A percentile compares a stretch with the other conserved stretches of the same genome.
Conservation (phyloP, 2,329 filamentous ascomycete species). For the Septoria petroselini region DNA sequence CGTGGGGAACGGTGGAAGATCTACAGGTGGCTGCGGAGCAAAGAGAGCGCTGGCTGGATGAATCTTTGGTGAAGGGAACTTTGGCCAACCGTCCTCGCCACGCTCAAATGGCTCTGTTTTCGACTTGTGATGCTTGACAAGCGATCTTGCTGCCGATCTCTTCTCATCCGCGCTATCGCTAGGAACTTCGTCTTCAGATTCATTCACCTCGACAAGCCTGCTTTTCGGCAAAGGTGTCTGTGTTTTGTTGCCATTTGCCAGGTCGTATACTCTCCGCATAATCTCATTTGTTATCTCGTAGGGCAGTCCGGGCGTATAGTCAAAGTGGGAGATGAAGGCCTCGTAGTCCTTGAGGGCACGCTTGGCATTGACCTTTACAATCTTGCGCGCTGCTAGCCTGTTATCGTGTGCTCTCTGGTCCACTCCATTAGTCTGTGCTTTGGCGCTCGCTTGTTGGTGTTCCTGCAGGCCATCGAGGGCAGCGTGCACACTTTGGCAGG, state of each 20-base stretch:
- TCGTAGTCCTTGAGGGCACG: slow-evolving; percentile 72
- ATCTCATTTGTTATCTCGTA: slow-evolving; percentile 58
- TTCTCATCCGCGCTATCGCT: slow-evolving; percentile 24
- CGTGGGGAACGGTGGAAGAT: slow-evolving; percentile 65
- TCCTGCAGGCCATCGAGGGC: slow-evolving; percentile 53
- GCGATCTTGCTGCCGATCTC: slow-evolving; percentile 39
- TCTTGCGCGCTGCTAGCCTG: slow-evolving; percentile 61
- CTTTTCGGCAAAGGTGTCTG: slow-evolving; percentile 34
- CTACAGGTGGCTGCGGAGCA: slow-evolving; percentile 61
- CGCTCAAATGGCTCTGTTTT: slow-evolving; percentile 34
- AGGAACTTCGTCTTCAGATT: slow-evolving; percentile 25
- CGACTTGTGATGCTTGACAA: slow-evolving; percentile 44
- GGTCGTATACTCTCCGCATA: slow-evolving; percentile 56
- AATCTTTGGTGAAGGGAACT: slow-evolving; percentile 50
- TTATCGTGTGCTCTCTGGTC: slow-evolving; percentile 49
- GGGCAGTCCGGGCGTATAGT: slow-evolving; percentile 72
- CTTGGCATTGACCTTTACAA: slow-evolving; percentile 71
- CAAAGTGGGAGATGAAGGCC: slow-evolving; percentile 68
- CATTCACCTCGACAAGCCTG: slow-evolving; percentile 32
- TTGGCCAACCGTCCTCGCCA: slow-evolving; percentile 44
- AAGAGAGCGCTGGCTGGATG: slow-evolving; percentile 66
- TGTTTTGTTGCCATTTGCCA: slow-evolving; percentile 46
- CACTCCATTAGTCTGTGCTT: slow-evolving; percentile 40
- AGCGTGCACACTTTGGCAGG: slow-evolving; percentile 61
- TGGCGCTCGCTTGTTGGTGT: slow-evolving; percentile 33